Base-by-base conservation (phyloP, 208 protist species). In the Blastocrithidia nonstop region DNA sequence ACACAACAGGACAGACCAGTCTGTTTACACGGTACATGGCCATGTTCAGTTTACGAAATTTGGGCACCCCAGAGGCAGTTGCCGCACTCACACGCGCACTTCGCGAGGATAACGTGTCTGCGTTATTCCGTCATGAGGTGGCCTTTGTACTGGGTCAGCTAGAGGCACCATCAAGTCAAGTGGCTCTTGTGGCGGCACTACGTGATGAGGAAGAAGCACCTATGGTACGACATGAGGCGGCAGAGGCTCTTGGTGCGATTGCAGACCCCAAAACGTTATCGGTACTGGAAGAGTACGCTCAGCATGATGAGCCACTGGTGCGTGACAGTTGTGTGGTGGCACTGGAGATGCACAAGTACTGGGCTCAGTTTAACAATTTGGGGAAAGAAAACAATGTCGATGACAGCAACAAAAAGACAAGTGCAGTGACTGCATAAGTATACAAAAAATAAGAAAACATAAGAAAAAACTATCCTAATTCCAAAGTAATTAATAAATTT, bases 171-270 rank as follows among this genome's bases (percentile, higher is more conserved):
- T 54, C 57, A 6, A 74, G 76, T 31, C 69, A 88, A 45, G 44
- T 61, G 0, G 76, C 77, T 4, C 65, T 97, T 5, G 52, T 70
- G 21, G 67, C 50, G 20, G 47, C 72, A 0, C 66, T 97, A 13
- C 44, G 58, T 20, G 77, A 95, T 41, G 75, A 83, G 36, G 37
- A 51, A 20, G 93, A 98, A 67, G 77, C 93, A 17, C 57, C 79
- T 7, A 98, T 98, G 96, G 96, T 99, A 21, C 80, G 96, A 17
- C 95, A 98, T 53, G 95, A 99, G 71, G 88, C 92, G 13, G 96
- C 95, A 6, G 96, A 98, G 74, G 96, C 96, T 1, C 74, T 99
- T 0, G 96, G 96, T 5, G 90, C 95, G 0, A 96, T 97, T 23
- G 91, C 90, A n/a, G 70, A 86, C 53, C 72, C 74, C 3, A 49